Base-by-base conservation (phyloP, 2,329 filamentous ascomycete genomes). In the Monosporascus sp. region DNA sequence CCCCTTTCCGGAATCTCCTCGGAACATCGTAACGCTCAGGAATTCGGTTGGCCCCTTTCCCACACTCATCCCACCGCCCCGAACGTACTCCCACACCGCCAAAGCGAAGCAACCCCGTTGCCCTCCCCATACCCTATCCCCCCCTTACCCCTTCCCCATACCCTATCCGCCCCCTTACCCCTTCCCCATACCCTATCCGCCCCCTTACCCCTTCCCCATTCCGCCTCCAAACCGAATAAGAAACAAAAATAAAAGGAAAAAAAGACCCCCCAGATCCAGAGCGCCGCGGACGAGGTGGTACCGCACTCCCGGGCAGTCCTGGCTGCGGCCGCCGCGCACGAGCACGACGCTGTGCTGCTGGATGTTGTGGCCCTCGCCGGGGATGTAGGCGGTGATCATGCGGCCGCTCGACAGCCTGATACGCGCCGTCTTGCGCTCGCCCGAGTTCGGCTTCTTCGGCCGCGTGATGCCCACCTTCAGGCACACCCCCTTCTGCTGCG, bases 361-460 rank as follows among this genome's bases (percentile, higher is more conserved):
- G 61, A 97, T 92, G 73, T 97, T 99, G 76, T 99, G 94, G 48
- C 94, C 93, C 82, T 97, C 93, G 50, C 94, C 94, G 37, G 92
- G 91, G 67, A 99, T 97, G 76, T 97, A 97, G 26, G 89, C 90
- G 55, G 91, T 96, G 58, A 99, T 80, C 55, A 95, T 82, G 68
- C 86, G 90, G 52, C 94, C 94, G 59, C 84, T 92, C 55, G 89
- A 94, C 69, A 99, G 77, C 62, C 92, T 81, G 20, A 99, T 87
- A 78, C 93, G 90, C 3, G 93, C 93, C 54, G 91, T 94, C 79
- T 99, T 99, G 59, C 94, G 81, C 79, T 97, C 91, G 52, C 92
- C 94, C 27, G 94, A 99, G 74, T 99, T 99, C 60, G 94, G 94
- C 76, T 99, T 99, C 85, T 99, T 99, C 53, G 94, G 94, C 67